These are phyloP conservation scores for Elongisporangium anandrum DNA, from an alignment of 352 stramenopile species.

Conservation along the genomic window DNA sequence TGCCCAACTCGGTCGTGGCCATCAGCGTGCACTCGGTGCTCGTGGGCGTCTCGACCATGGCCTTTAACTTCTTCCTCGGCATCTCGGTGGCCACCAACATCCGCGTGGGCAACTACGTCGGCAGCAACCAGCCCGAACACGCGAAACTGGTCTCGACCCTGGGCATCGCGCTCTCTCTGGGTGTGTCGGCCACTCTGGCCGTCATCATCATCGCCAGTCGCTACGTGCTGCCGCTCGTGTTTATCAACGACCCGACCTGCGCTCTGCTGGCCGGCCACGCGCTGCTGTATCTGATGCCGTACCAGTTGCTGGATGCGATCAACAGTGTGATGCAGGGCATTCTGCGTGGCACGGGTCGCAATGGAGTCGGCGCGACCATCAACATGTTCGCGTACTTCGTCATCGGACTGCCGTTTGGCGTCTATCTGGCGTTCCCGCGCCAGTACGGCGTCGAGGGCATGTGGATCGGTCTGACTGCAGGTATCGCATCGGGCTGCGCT, in stretches of 20 bases:
- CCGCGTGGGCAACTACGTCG: slow-evolving; percentile 76
- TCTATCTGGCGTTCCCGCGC: slow-evolving; percentile 56
- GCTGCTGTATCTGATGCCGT: slow-evolving; percentile 60
- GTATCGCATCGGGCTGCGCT: slow-evolving; percentile 49
- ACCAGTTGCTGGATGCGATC: slow-evolving; percentile 60
- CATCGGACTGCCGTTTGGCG: slow-evolving; percentile 56
- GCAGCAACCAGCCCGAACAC: slow-evolving; percentile 75
- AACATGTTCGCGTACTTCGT: slow-evolving; percentile 73
- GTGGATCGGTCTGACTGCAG: slow-evolving; percentile 58
- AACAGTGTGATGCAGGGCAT: slow-evolving; percentile 77
- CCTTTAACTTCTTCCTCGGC: slow-evolving; percentile 79
- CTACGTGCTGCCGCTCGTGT: slow-evolving; percentile 43
- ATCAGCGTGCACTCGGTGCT: slow-evolving; percentile 77
- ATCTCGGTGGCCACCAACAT: slow-evolving; percentile 78
- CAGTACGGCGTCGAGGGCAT: slow-evolving; percentile 64
- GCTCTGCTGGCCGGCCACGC: slow-evolving; percentile 37
- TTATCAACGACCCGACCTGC: slow-evolving; percentile 71
- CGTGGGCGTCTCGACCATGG: slow-evolving; percentile 53
- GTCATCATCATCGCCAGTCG: slow-evolving; percentile 39
- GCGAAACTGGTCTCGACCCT: slow-evolving; percentile 74
- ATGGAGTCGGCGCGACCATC: slow-evolving; percentile 47
- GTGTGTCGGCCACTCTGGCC: slow-evolving; percentile 32
- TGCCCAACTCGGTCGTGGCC: slow-evolving; percentile 57
- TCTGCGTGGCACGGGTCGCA: slow-evolving; percentile 59
- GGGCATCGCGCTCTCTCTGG: slow-evolving; percentile 55